Base-by-base conservation (phyloP, 2,329 filamentous ascomycete species). In the Cadophora luteo-olivacea region DNA sequence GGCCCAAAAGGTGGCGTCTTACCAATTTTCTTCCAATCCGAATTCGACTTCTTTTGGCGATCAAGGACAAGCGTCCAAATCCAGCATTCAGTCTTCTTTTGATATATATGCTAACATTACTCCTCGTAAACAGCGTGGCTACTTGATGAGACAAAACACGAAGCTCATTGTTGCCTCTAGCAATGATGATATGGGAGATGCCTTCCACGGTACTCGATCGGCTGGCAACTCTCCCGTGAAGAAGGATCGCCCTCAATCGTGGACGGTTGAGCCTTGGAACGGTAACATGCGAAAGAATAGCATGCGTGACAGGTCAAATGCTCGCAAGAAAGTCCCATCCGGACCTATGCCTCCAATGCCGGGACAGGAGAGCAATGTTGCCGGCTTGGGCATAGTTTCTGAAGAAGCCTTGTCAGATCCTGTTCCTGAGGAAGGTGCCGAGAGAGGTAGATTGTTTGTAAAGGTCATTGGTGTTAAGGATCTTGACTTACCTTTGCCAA, bases 391-490 rank as follows among this genome's bases (percentile, higher is more conserved):
- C 64, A 85, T 89, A 6, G 85, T 93, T 22, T 83, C 86, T 3
- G 94, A 97, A 76, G 76, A 76, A 19, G 61, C 64, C 36, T 80
- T 82, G 32, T 82, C 84, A 4, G 86, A 91, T 67, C 79, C 83
- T 52, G 81, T 84, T 5, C 86, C 87, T 11, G 91, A 93, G 65
- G 94, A 97, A 68, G 93, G 89, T 64, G 91, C 90, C 68, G 96
- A 99, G 81, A 86, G 96, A 74, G 96, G 96, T 11, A 86, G 96
- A 69, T 85, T 99, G 1, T 99, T 99, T 76, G 94, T 99, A 73
- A 99, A 99, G 83, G 96, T 99, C n/a, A 91, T 98, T 79, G 94
- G 95, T 55, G 94, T 98, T 72, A 98, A 98, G 80, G 94, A 98
- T 75, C 86, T 99, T 48, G 94, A 97, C 77, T 84, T 98, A 54